Evolutionary conservation across 2,329 filamentous ascomycete genomes (phyloP).

Genomic region (Penicillium frequentans): DNA sequence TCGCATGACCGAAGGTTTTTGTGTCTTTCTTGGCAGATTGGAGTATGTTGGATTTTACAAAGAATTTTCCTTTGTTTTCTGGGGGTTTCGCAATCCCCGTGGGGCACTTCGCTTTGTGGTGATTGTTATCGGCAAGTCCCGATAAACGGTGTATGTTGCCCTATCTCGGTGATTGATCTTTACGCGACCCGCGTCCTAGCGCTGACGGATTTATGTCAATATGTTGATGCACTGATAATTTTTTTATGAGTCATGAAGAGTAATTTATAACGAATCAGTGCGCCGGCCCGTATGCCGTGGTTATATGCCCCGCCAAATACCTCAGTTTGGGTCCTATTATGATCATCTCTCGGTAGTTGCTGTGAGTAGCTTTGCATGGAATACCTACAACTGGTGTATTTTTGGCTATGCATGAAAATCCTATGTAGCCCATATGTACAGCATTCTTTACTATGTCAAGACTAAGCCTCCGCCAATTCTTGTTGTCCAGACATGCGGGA

Average conservation of each 20-base stretch:
- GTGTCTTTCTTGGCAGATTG: background rate
- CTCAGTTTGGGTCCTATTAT: too few relatives aligned
- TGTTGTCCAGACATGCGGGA: background rate
- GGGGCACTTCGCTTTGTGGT: background rate
- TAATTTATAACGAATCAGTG: background rate
- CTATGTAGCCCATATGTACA: too few relatives aligned
- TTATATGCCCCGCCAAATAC: too few relatives aligned
- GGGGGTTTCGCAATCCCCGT: background rate
- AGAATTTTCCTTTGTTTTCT: background rate
- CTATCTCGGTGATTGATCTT: background rate
- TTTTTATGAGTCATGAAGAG: background rate
- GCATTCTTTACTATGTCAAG: too few relatives aligned
- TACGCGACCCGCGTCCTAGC: too few relatives aligned
- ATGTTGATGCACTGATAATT: too few relatives aligned
- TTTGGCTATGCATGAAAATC: too few relatives aligned
- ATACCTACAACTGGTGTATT: too few relatives aligned
- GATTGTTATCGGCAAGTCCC: background rate
- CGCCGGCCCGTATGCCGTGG: background rate
- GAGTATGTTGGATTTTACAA: background rate
- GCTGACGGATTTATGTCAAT: background rate
- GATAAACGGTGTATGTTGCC: background rate
- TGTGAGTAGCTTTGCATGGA: too few relatives aligned
- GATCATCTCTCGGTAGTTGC: too few relatives aligned
- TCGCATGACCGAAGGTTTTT: background rate
- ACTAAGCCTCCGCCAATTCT: too few relatives aligned